Base-by-base conservation (phyloP, 352 stramenopile genomes). In the Aphanomyces cochlioides region DNA sequence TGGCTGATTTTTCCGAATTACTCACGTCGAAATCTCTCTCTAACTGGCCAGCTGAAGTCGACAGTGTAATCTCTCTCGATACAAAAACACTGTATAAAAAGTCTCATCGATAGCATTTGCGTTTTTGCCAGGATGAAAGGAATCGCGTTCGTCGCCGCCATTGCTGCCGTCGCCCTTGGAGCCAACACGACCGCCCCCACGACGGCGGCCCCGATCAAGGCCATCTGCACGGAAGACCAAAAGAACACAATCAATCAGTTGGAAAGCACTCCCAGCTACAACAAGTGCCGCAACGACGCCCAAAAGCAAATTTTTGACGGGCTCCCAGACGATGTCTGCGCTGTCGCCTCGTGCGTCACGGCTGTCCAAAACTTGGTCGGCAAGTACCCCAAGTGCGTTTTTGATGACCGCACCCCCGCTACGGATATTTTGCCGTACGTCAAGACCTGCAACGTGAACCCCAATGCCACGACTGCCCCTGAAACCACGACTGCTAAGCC, bases 291-390 rank as follows among this genome's bases (percentile, higher is more conserved):
- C 28, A 37, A 38, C 6, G 63, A 69, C 21, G 63, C 63, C 40
- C 63, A 69, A 60, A 69, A 69, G 50, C 21, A 39, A 13, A 69
- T 69, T 36, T 69, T 60, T 28, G 41, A 69, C 36, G 63, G 63
- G 15, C 7, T 12, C 5, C 63, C 63, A 34, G 19, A 13, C 5
- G 63, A 69, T n/a, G 50, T 69, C 13, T 69, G 63, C 63, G 63
- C 40, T 8, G 13, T 40, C 13, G 41, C 63, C 13, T 69, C 63
- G 63, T 69, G 63, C 19, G 45, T 60, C 17, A 41, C 50, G n/a
- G 63, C 63, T 63, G 63, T 69, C 21, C 63, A 69, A 41, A 60
- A 60, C 47, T 48, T 69, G 28, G 63, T 69, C 17, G 43, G 41
- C 45, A 47, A 61, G 63, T 69, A 61, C 63, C 63, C 63, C 12